These are phyloP conservation scores for Neofusicoccum cordaticola DNA, from an alignment of 2,329 filamentous ascomycete genomes.

Conservation along the genomic window DNA sequence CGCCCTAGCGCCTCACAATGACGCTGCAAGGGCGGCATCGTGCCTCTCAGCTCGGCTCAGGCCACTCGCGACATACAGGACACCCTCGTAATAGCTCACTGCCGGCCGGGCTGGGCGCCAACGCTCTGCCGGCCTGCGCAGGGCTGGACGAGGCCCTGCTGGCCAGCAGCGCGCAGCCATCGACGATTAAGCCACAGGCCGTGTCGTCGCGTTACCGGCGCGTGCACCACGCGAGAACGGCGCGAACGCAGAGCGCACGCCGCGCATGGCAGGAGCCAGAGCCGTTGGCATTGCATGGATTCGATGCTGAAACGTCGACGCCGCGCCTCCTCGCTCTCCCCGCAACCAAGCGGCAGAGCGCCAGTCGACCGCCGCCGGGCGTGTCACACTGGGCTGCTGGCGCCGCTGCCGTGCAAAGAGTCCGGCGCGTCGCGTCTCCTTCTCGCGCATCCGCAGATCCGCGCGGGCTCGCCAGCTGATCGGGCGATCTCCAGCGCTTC, in stretches of 20 bases:
- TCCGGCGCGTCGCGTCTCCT: neutral
- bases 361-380: neutral
- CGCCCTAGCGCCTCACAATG: neutral
- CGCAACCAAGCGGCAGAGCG: neutral
- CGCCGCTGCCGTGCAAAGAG: neutral
- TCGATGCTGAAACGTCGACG: neutral
- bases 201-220: neutral
- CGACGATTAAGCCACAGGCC: neutral
- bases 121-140: neutral
- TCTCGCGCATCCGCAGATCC: slow-evolving; percentile 10
- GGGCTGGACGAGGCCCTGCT: neutral
- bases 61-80: slow-evolving; percentile 5
- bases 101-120: neutral
- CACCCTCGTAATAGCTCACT: slow-evolving; percentile 9
- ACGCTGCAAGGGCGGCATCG: slow-evolving; percentile 11
- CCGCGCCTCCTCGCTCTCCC: neutral
- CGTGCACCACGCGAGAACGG: neutral
- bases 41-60: slow-evolving; percentile 9
- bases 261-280: neutral
- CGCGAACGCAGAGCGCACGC: slow-evolving; percentile 1
- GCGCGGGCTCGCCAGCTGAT: slow-evolving; percentile 2
- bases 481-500: neutral
- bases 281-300: neutral
- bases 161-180: neutral
- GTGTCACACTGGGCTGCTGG: neutral